These are phyloP conservation scores for bread wheat (Triticum aestivum) DNA, from an alignment of 176 grass and related monocot species.

Conservation along the genomic window IWGSC_CS_RefSeq_v2.1 NC_057812.1:170323234-170323733, in stretches of 20 bases:
- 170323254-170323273: background rate
- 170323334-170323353: background rate
- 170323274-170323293: background rate
- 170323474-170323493: constrained; percentile 93
- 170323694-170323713: constrained; percentile 83
- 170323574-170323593: too few species aligned
- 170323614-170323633: too few species aligned
- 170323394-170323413: constrained; percentile 83
- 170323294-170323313: background rate
- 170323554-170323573: too few species aligned
- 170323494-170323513: constrained; percentile 67
- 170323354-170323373: constrained; percentile 42
- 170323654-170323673: background rate
- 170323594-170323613: too few species aligned
- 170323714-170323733: constrained; percentile 64
- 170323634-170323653: background rate
- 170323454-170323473: constrained; percentile 87
- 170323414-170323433: constrained; percentile 59
- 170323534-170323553: constrained; percentile 19
- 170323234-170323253: background rate
- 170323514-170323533: constrained; percentile 26
- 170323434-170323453: constrained; percentile 83
- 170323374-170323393: constrained; percentile 90
- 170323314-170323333: background rate
- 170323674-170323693: constrained; percentile 95